These are phyloP conservation scores for Phlyctochytrium planicorne DNA, from an alignment of 192 early-diverging fungal species.

Conservation along the genomic window DNA sequence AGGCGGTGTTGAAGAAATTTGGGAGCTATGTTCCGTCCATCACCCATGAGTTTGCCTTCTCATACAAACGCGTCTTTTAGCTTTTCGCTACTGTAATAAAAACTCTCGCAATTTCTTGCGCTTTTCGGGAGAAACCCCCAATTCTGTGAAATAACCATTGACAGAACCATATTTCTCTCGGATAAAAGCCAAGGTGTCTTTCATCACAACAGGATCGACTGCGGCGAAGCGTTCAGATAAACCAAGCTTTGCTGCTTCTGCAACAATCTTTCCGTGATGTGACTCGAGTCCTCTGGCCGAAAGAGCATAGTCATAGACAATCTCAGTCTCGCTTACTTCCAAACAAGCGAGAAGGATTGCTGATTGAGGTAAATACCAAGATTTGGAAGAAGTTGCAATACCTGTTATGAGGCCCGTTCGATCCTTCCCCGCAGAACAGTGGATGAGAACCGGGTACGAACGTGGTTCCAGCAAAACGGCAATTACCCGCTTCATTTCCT, in stretches of 20 bases:
- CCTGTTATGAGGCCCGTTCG: slow-evolving; percentile 41
- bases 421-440: slow-evolving; percentile 54
- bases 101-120: not conserved
- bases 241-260: slow-evolving; percentile 9
- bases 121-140: not conserved
- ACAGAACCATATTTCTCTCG: slow-evolving; percentile 11
- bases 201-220: slow-evolving; percentile 8
- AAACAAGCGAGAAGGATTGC: not conserved
- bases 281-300: not conserved
- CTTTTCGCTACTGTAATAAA: not conserved
- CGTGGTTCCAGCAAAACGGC: slow-evolving; percentile 26
- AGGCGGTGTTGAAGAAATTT: not conserved
- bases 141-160: slow-evolving; percentile 5
- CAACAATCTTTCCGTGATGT: not conserved
- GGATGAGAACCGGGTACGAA: slow-evolving; percentile 44
- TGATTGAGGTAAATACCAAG: slow-evolving; percentile 4
- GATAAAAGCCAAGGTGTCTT: slow-evolving; percentile 1
- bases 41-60: not conserved
- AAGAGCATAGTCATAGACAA: not conserved
- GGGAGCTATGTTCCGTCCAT: not conserved
- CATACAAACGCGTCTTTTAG: not conserved
- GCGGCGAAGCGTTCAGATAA: slow-evolving; percentile 13
- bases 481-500: slow-evolving; percentile 12
- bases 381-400: no score
- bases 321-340: slow-evolving; percentile 2